phyloP scores from a whole-genome alignment of 2,329 filamentous ascomycete genomes.

The Neocucurbitaria cava region DNA sequence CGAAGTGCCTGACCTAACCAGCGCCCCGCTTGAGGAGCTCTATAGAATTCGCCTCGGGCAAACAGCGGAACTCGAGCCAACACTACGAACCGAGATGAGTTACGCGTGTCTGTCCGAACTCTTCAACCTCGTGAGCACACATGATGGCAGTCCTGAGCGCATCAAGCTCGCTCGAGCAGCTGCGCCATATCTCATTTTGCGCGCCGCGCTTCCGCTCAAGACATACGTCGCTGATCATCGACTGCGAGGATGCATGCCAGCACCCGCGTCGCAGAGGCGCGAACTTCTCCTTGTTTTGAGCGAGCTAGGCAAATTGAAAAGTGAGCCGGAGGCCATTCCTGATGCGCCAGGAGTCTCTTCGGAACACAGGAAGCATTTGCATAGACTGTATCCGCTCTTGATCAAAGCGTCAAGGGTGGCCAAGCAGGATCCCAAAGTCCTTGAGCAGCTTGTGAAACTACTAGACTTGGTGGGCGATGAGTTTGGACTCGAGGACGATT shows the following conservation, averaged over 20 bases:
- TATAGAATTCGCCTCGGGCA: constrained; percentile 72
- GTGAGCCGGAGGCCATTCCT: constrained; percentile 74
- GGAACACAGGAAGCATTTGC: constrained; percentile 71
- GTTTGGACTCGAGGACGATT: constrained; percentile 41
- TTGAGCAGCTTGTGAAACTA: constrained; percentile 51
- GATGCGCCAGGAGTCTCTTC: constrained; percentile 41
- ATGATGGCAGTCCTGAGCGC: constrained; percentile 54
- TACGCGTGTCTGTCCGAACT: constrained; percentile 84
- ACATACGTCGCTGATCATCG: constrained; percentile 91
- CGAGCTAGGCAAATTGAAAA: constrained; percentile 70
- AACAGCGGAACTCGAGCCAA: constrained; percentile 72
- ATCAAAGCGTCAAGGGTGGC: constrained; percentile 68
- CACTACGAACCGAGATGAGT: constrained; percentile 72
- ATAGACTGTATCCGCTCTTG: constrained; percentile 80
- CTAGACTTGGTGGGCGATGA: constrained; percentile 51
- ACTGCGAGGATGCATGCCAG: constrained; percentile 83
- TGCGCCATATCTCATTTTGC: constrained; percentile 81
- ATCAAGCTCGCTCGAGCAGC: constrained; percentile 74
- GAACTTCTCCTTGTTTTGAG: constrained; percentile 78
- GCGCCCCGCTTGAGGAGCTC: constrained; percentile 66
- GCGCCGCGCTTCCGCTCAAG: constrained; percentile 80
- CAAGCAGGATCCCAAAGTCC: constrained; percentile 67
- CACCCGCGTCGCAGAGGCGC: constrained; percentile 79
- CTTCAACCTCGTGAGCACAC: constrained; percentile 58
- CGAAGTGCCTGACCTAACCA: constrained; percentile 61